Base-by-base conservation (phyloP, 2,329 filamentous ascomycete genomes). In the Clonostachys solani region DNA sequence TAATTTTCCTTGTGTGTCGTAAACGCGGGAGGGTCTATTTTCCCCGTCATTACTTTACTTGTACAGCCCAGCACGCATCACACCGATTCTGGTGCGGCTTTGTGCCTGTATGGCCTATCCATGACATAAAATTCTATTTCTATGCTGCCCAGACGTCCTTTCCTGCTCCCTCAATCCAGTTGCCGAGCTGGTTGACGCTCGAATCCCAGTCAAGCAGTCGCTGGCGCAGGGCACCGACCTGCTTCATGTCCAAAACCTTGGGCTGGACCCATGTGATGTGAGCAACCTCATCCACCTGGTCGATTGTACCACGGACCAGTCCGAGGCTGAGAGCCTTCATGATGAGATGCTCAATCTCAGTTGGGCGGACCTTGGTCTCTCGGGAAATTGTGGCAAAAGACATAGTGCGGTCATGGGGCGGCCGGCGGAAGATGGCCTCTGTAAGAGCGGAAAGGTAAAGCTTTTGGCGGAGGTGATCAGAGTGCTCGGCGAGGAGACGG, bases 261-360 rank as follows among this genome's bases (percentile, higher is more conserved):
- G 94, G 94, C 73, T 99, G 94, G 49, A 99, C 94, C 94, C 94
- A 99, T 60, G 92, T 92, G 69, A 99, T 96, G 64, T 92, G 84
- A 40, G 94, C 94, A 56, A 97, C 84, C 68, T 92, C 86, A 43
- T 90, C 90, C 33, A 99, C 94, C 72, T 99, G 92, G 66, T 99
- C 94, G 59, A 99, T 97, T 48, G 88, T 94, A 42, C 94, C 94
- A 56, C 87, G 82, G 56, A 99, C 74, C 56, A 99, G 75, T 1
- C 94, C 94, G 57, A 99, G 71, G 62, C 92, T 96, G 59, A 99
- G 72, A n/a, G 94, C 94, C 77, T 96, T 97, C 94, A 99, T 99
- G 60, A 99, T 88, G 54, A 99, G 74, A 66, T 97, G 92, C 77
- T 99, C 94, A 57, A 99, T 97, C 73, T 97, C 90, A 60, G 94